Evolutionary conservation across 768 basidiomycete species (phyloP), one percentile per base, ranked within the genome.

Genomic region (Suillus tomentosus): DNA sequence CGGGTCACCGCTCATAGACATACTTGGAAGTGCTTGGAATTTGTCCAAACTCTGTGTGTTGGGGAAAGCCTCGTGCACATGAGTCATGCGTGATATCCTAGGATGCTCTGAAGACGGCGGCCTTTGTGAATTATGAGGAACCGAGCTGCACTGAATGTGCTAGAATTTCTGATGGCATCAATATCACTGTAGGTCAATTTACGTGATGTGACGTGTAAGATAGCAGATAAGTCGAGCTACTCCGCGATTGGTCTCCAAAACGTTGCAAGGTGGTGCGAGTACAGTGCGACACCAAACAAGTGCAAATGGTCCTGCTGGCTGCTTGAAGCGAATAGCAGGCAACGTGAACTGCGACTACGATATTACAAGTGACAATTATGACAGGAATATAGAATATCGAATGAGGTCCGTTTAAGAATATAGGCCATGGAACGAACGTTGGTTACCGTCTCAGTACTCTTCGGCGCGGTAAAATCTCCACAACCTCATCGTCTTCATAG

Each of bases 401-500:
- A 42, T 31, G 10, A 27, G 15, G 56, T 40, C 56, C 56, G 24
- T 57, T 36, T 24, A 4, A 40, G 17, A 42, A 5, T 19, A 40
- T 40, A 58, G 36, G 17, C 6, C 27, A 42, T 31, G 57, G 39
- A 24, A 57, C 24, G 10, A 57, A 39, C 39, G 39, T 40, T 42
- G 17, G 17, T 17, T 27, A 24, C 24, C 57, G 57, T 42, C 57
- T 31, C 17, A 27, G 14, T 13, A 27, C 17, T 42, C 17, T 58
- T 31, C 24, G 24, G 10, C 1, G 40, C 6, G 40, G 57, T 1
- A 31, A 7, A 42, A 42, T 43, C 24, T 58, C 40, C 24, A 58
- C 56, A 45, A 24, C 27, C 31, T 63, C 62, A 36, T 63, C 60
- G 5, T 63, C 62, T 62, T 63, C 62, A 22, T 63, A 63, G 24